Evolutionary conservation across 1,284 basidiomycete genomes (phyloP).

Genomic region (Abortiporus biennis): DNA sequence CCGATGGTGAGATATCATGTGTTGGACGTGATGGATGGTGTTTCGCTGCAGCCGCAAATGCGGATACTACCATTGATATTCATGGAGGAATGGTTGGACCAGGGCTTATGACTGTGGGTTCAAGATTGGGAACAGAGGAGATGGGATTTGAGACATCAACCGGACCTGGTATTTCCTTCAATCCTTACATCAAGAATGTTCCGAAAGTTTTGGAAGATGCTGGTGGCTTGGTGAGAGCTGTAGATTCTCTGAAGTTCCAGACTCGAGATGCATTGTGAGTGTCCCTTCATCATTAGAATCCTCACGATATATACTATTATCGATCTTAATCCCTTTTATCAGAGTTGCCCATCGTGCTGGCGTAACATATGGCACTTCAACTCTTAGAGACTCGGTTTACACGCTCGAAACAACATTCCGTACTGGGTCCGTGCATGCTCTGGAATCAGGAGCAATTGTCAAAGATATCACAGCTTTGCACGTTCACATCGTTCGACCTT

Average conservation of each 20-base stretch:
- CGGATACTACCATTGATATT: slow-evolving; percentile 26
- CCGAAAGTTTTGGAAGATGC: slow-evolving; percentile 28
- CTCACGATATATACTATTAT: not conserved
- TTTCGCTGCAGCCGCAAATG: slow-evolving; percentile 15
- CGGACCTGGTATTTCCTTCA: slow-evolving; percentile 47
- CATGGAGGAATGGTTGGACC: slow-evolving; percentile 40
- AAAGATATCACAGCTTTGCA: slow-evolving; percentile 71
- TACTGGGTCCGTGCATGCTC: slow-evolving; percentile 51
- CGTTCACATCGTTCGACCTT: slow-evolving; percentile 43
- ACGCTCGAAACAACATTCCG: slow-evolving; percentile 54
- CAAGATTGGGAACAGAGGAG: slow-evolving; percentile 53
- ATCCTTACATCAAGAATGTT: slow-evolving; percentile 24
- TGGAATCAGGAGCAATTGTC: slow-evolving; percentile 66
- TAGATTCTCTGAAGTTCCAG: slow-evolving; percentile 46
- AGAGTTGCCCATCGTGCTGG: slow-evolving; percentile 59
- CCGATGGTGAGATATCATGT: slow-evolving; percentile 37
- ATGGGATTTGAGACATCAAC: slow-evolving; percentile 61
- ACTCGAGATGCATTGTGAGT: slow-evolving; percentile 44
- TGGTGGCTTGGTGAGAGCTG: slow-evolving; percentile 34
- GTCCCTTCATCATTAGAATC: not conserved
- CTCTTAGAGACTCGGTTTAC: slow-evolving; percentile 47
- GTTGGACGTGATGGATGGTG: slow-evolving; percentile 24
- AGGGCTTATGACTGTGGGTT: slow-evolving; percentile 53
- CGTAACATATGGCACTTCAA: slow-evolving; percentile 32
- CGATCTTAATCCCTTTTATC: not conserved